Percentiles rank a stretch among this genome's conserved stretches.
These are phyloP conservation scores for Mycena filopes DNA, from an alignment of 768 basidiomycete species.

Conservation along the genomic window DNA sequence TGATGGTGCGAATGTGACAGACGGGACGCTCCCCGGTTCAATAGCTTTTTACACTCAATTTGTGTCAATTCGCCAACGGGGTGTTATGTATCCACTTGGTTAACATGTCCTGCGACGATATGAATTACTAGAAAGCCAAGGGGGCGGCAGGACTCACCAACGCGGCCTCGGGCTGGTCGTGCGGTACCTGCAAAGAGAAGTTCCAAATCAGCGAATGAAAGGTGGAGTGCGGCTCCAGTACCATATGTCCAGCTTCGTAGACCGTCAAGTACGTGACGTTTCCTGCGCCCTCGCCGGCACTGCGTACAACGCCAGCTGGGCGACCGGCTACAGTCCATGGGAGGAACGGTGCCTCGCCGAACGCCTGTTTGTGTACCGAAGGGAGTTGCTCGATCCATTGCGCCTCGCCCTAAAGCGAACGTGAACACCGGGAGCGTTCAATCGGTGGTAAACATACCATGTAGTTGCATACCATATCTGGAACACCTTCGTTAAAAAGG, in stretches of 20 bases:
- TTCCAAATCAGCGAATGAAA: neutral
- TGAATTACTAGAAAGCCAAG: neutral
- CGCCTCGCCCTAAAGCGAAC: constrained; percentile 2
- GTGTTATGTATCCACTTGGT: neutral
- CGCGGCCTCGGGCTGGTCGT: constrained; percentile 24
- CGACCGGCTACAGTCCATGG: constrained; percentile 20
- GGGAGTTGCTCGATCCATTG: constrained; percentile 15
- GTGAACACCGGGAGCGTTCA: neutral
- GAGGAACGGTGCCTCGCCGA: constrained; percentile 13
- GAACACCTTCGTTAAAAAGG: neutral
- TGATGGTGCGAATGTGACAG: neutral
- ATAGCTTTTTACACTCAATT: too few species aligned
- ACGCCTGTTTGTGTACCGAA: constrained; percentile 18
- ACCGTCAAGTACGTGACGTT: constrained; percentile 23
- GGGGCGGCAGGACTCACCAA: neutral
- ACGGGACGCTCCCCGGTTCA: too few species aligned
- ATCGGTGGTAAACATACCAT: neutral
- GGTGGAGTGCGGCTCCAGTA: neutral
- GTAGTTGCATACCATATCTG: constrained; percentile 27
- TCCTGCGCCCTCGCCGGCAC: constrained; percentile 20
- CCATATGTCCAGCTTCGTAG: constrained; percentile 15
- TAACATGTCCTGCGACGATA: constrained; percentile 9
- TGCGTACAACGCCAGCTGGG: constrained; percentile 19
- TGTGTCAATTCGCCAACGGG: neutral
- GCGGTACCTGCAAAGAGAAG: neutral